These are phyloP conservation scores for Sordaria brevicollis DNA, from an alignment of 495 filamentous ascomycete species.

Conservation along the genomic window DNA sequence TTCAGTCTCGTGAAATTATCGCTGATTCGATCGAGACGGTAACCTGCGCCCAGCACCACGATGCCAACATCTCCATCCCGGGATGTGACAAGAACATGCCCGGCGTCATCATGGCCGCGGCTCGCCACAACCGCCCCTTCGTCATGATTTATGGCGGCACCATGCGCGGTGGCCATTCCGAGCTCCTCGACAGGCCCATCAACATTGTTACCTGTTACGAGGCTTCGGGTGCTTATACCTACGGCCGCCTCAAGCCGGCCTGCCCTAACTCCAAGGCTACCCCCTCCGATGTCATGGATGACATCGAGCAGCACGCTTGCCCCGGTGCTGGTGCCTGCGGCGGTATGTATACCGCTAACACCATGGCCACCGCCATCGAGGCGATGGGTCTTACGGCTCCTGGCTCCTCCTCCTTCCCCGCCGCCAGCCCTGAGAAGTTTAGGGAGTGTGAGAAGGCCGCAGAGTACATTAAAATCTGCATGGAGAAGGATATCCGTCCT, in stretches of 20 bases:
- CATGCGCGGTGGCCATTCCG: slow-evolving; percentile 76
- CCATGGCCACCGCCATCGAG: slow-evolving; percentile 94
- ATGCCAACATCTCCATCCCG: slow-evolving; percentile 89
- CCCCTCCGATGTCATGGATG: slow-evolving; percentile 72
- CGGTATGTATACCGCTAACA: slow-evolving; percentile 96
- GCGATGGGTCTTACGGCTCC: slow-evolving; percentile 88
- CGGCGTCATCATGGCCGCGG: slow-evolving; percentile 56
- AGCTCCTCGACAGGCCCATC: slow-evolving; percentile 66
- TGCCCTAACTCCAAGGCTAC: slow-evolving; percentile 32
- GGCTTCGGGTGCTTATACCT: slow-evolving; percentile 76
- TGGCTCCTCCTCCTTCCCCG: slow-evolving; percentile 83
- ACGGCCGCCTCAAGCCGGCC: slow-evolving; percentile 49
- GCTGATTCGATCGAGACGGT: slow-evolving; percentile 92
- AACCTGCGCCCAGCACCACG: slow-evolving; percentile 78
- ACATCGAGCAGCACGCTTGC: slow-evolving; percentile 78
- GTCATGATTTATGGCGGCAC: slow-evolving; percentile 77
- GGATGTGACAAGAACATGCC: slow-evolving; percentile 99
- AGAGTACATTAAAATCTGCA: slow-evolving; percentile 71
- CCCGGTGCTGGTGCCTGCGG: slow-evolving; percentile 92
- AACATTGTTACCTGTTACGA: slow-evolving; percentile 91
- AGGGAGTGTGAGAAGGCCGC: slow-evolving; percentile 84
- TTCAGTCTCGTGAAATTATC: slow-evolving; percentile 93
- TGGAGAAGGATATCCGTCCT: slow-evolving; percentile 82
- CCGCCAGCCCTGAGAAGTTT: slow-evolving; percentile 78
- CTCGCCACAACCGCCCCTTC: slow-evolving; percentile 81